A percentile compares a stretch with the other conserved stretches of the same genome.
Conservation (phyloP, 148 eudicot genomes). For the Tetragonia tetragonoides region DNA sequence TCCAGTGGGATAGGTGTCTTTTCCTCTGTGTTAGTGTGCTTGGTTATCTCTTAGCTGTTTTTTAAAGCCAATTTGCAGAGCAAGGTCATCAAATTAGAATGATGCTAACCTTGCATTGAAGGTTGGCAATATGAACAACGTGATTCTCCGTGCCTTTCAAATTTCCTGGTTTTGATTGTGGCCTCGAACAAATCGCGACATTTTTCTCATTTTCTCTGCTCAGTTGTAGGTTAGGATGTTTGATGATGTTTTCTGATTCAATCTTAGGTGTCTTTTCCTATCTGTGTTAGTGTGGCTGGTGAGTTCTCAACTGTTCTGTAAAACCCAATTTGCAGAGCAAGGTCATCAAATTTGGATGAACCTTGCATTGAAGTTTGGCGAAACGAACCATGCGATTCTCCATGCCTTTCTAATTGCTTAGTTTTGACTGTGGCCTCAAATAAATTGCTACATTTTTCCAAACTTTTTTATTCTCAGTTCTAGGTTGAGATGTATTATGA, state of each 20-base stretch:
- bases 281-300: too few relatives aligned
- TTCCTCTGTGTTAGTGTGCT: neutral
- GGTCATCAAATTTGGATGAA: conserved; percentile 16
- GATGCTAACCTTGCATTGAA: conserved; percentile 29
- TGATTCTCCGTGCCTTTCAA: conserved; percentile 31
- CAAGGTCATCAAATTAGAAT: conserved; percentile 18
- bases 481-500: too few relatives aligned
- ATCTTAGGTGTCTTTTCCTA: too few relatives aligned
- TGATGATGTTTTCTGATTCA: too few relatives aligned
- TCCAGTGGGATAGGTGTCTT: neutral
- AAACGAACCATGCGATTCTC: conserved; percentile 19
- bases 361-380: conserved; percentile 33
- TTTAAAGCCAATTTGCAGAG: conserved; percentile 26
- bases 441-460: conserved; percentile 5
- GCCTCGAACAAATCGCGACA: conserved; percentile 23
- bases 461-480: too few relatives aligned
- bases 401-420: conserved; percentile 20
- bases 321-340: conserved; percentile 37
- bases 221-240: neutral
- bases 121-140: conserved; percentile 18
- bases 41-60: neutral
- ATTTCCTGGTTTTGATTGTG: conserved; percentile 14
- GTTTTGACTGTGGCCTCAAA: conserved; percentile 27
- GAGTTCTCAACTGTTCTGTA: neutral
- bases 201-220: neutral